Conservation (phyloP, 2,329 filamentous ascomycete genomes). For the Trichoderma atroviride region DNA sequence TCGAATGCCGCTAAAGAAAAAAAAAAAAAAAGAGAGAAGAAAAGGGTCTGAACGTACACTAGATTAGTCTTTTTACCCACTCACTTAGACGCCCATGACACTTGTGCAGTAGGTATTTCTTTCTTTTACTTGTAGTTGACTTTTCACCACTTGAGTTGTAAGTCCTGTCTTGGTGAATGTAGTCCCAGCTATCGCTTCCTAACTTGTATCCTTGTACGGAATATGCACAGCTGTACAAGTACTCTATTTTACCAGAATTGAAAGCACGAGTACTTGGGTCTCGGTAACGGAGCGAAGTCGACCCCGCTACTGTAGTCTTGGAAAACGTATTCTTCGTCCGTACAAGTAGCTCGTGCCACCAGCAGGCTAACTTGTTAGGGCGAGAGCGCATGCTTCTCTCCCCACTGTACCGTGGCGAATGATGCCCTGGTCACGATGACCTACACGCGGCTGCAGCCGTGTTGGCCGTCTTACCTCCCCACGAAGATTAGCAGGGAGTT, state of each 20-base stretch:
- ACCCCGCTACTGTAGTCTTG: conserved; percentile 10
- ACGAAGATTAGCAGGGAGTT: conserved; percentile 19
- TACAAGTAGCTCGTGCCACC: neutral
- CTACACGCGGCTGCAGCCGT: conserved; percentile 28
- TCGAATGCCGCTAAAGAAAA: conserved; percentile 12
- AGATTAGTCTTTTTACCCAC: neutral
- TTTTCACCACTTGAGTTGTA: neutral
- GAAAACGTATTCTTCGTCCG: too few species aligned
- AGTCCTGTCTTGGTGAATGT: neutral
- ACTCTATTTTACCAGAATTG: neutral
- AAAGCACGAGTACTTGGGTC: neutral
- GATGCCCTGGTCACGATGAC: conserved; percentile 23
- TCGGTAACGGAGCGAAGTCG: conserved; percentile 7
- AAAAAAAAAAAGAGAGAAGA: neutral
- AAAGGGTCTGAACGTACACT: neutral
- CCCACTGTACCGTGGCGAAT: conserved; percentile 3
- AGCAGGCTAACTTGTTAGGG: conserved; percentile 8
- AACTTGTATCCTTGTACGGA: neutral
- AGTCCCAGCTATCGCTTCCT: neutral
- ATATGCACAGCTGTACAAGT: neutral
- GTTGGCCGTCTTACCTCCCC: conserved; percentile 26
- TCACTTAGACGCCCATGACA: neutral
- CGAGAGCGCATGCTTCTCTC: conserved; percentile 15
- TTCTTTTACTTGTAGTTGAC: too few species aligned
- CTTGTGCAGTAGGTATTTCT: neutral